Conservation (phyloP, 176 grass and related monocot species). For the Poa pratensis region DNA sequence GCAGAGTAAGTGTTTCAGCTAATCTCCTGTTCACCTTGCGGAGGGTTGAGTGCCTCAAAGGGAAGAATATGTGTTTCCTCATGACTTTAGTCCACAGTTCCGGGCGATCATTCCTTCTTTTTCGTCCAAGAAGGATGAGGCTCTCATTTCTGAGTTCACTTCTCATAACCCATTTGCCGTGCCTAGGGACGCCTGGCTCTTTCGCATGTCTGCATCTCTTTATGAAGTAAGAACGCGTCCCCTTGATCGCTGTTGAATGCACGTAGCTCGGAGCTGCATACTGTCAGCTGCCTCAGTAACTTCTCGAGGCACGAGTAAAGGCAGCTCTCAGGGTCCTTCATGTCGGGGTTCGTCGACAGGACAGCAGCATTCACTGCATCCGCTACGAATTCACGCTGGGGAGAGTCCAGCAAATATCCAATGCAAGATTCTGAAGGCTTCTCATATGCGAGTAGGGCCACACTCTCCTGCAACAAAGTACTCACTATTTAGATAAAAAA, state of each 20-base stretch:
- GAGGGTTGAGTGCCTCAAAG: background rate
- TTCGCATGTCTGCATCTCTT: conserved; percentile 60
- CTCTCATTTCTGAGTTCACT: conserved; percentile 17
- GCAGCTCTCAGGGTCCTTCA: conserved; percentile 73
- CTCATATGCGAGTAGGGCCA: conserved; percentile 80
- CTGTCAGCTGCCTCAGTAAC: conserved; percentile 86
- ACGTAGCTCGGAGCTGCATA: conserved; percentile 79
- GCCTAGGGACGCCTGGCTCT: conserved; percentile 41
- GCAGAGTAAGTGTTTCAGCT: background rate
- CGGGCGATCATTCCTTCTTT: conserved; percentile 34
- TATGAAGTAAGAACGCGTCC: conserved; percentile 84
- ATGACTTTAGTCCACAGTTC: background rate
- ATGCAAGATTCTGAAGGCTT: conserved; percentile 70
- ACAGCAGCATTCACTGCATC: conserved; percentile 87
- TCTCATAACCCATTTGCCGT: background rate
- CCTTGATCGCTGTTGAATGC: conserved; percentile 66
- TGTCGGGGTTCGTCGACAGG: conserved; percentile 68
- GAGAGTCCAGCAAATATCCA: conserved; percentile 75
- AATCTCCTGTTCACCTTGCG: conserved; percentile 12
- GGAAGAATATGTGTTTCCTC: conserved; percentile 26
- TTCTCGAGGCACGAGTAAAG: conserved; percentile 86
- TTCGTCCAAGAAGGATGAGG: background rate
- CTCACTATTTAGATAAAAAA: conserved; percentile 22
- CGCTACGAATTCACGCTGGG: conserved; percentile 82
- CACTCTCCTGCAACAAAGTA: conserved; percentile 62